Base-by-base conservation (phyloP, 164 flowering plant species). In the Platanus orientalis region DNA sequence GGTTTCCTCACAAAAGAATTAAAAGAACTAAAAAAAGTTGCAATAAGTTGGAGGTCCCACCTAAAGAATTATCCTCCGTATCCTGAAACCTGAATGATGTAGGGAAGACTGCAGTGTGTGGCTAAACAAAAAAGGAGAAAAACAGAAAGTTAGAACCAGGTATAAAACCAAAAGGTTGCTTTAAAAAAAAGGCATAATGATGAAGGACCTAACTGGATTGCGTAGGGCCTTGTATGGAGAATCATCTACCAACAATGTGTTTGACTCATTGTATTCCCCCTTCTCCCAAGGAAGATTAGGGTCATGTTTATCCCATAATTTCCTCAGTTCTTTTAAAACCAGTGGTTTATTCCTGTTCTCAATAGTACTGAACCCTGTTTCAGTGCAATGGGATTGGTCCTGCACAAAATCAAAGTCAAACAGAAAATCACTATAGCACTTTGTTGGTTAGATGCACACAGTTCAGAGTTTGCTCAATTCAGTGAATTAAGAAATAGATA, bases 141-240 rank as follows among this genome's bases (percentile, higher is more conserved):
- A 62, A 50, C 1, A 48, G 13, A 54, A 47, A 63, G 57, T 30
- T n/a, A 23, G 1, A 25, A 23, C 20, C 19, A 20, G 7, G 17
- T 7, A 26, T 14, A 40, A 19, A 30, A 19, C 26, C 24, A 55
- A 57, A 9, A 45, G 4, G n/a, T 16, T 45, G 4, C n/a, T n/a
- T n/a, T n/a, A n/a, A n/a, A n/a, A 45, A 16, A 14, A 45, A 45
- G 4, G n/a, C 10, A 10, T 36, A 36, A 45, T 4, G 58, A 47
- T 29, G 10, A 19, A 58, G 2, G 24, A 44, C 28, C 89, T 75
- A 73, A 90, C 98, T 50, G 96, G 96, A 75, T 94, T 94, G 34
- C 80, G 83, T 62, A 94, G 71, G 1, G 97, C 91, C 69, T 94
- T 91, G 72, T 89, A 84, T 29, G 98, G 98, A 66, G 97, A 85